Percentiles rank a stretch among this genome's conserved stretches.
Conservation (phyloP, 2,329 filamentous ascomycete species). For the Pseudofabraea citricarpa region DNA sequence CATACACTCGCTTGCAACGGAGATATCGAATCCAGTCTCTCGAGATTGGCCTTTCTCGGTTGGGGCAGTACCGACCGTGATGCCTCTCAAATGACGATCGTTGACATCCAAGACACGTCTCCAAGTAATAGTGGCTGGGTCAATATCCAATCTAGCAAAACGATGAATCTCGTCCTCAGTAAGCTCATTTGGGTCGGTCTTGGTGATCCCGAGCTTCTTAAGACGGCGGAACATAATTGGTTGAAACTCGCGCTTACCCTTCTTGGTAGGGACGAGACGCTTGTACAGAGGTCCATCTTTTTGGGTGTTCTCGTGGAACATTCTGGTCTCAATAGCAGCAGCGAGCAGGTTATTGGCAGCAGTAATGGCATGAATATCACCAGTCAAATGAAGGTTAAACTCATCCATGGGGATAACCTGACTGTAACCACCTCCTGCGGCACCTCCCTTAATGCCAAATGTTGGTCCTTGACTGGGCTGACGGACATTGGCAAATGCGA, state of each 20-base stretch:
- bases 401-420: constrained; percentile 99
- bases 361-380: constrained; percentile 95
- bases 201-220: constrained; percentile 93
- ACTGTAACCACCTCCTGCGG: constrained; percentile 94
- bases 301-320: constrained; percentile 96
- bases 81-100: constrained; percentile 84
- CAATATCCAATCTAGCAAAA: constrained; percentile 94
- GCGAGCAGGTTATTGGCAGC: constrained; percentile 96
- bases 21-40: constrained; percentile 95
- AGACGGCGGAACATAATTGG: constrained; percentile 90
- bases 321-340: constrained; percentile 93
- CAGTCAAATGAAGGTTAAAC: constrained; percentile 96
- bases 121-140: constrained; percentile 97
- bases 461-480: constrained; percentile 97
- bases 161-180: constrained; percentile 82
- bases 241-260: constrained; percentile 80
- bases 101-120: constrained; percentile 94
- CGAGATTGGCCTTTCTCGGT: constrained; percentile 88
- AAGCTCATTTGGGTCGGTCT: constrained; percentile 87
- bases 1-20: constrained; percentile 97
- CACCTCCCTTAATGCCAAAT: constrained; percentile 98
- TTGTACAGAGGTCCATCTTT: constrained; percentile 85
- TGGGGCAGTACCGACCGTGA: constrained; percentile 81
- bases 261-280: constrained; percentile 83
- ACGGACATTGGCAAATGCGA: constrained; percentile 93